Percentiles rank a stretch among this genome's conserved stretches.
phyloP scores from a whole-genome alignment of 768 basidiomycete genomes.

The Xerocomellus chrysenteron region DNA sequence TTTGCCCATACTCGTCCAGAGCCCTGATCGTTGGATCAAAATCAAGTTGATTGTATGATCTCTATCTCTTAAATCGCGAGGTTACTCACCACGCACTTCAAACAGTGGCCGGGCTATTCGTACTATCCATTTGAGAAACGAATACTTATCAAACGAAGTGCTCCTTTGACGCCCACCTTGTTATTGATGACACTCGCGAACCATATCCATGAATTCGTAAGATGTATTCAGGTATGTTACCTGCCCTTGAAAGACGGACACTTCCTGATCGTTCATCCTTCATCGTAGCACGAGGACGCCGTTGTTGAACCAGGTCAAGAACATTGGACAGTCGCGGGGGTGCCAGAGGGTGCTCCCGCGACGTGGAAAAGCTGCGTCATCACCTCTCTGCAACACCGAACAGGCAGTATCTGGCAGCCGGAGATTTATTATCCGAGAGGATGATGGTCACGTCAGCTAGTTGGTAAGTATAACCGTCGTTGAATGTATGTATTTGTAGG shows the following conservation, averaged over 20 bases:
- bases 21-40: conserved; percentile 32
- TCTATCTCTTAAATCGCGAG: neutral
- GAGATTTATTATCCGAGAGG: conserved; percentile 37
- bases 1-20: conserved; percentile 20
- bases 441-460: conserved; percentile 1
- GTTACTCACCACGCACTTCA: neutral
- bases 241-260: neutral
- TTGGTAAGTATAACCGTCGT: conserved; percentile 4
- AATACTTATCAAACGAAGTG: conserved; percentile 34
- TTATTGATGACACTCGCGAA: conserved; percentile 33
- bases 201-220: conserved; percentile 32
- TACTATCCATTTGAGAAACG: conserved; percentile 38
- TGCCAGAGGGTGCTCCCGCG: conserved; percentile 14
- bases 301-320: conserved; percentile 38
- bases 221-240: conserved; percentile 31
- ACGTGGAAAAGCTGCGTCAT: conserved; percentile 37
- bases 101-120: conserved; percentile 52
- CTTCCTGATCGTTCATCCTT: neutral
- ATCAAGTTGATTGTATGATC: conserved; percentile 35
- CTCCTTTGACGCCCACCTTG: conserved; percentile 29
- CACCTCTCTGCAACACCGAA: conserved; percentile 38
- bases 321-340: conserved; percentile 35
- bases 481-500: conserved; percentile 7
- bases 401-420: conserved; percentile 44
- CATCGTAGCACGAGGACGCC: conserved; percentile 25